Evolutionary conservation across 768 basidiomycete species (phyloP), one percentile per base, ranked within the genome.

Genomic region (Phlebiopsis gigantea): DNA sequence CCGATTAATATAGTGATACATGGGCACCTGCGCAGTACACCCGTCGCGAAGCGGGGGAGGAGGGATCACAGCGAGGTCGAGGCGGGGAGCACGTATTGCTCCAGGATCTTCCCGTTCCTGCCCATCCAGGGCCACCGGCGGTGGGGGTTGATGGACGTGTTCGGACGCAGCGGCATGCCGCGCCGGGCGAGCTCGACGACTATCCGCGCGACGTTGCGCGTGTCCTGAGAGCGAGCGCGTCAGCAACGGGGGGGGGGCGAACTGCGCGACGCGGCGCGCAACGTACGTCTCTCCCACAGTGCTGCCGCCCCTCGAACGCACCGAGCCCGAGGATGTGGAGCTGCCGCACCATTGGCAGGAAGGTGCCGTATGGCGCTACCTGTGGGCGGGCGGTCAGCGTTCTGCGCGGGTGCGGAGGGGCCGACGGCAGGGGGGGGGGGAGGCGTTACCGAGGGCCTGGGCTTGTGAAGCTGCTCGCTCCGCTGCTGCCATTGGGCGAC

Each of bases 261-360:
- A 39, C 34, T 10, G 34, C 34, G 17, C 34, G 17, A 17, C 4
- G 2, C 30, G 12, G 5, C 28, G 47, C 61, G 55, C 48, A 44
- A 84, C 90, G 76, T 60, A 94, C 95, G 72, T 94, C 93, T 31
- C 96, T 88, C 22, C 96, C 96, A 65, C 84, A 84, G 71, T 98
- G 96, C 55, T 83, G 77, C 63, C 89, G 82, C 21, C 96, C 95
- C 69, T 87, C 74, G 66, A 98, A 98, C 6, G 79, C 76, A 4
- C 81, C 77, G 46, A 98, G 72, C 9, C 78, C 80, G 43, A 98
- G 81, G n/a, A 77, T 77, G 31, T 77, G 76, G 46, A 97, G 75
- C 69, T 95, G 91, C n/a, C 79, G 79, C 34, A 82, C 69, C 54
- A 96, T 86, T 59, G 88, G 89, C 55, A 91, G 71, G 29, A 73